Evolutionary conservation across 495 filamentous ascomycete genomes (phyloP).

Genomic region (Daldinia childiae): DNA sequence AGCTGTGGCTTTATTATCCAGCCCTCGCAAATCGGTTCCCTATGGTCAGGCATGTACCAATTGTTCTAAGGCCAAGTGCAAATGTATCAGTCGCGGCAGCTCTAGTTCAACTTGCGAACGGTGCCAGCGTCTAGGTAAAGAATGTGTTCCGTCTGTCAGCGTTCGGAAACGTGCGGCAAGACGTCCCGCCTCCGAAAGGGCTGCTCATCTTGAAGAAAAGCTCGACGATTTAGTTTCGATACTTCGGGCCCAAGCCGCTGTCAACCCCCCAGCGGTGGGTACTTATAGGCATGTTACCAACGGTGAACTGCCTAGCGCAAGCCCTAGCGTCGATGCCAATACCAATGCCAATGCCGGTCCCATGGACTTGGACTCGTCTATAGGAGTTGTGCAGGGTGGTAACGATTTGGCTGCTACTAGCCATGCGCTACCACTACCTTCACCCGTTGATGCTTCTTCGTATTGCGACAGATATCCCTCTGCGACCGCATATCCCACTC

Average conservation of each 20-base stretch:
- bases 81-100: conserved; percentile 56
- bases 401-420: conserved; percentile 5
- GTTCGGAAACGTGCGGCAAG: conserved; percentile 49
- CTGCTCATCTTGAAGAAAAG: conserved; percentile 58
- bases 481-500: conserved; percentile 37
- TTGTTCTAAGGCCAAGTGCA: conserved; percentile 66
- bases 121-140: conserved; percentile 57
- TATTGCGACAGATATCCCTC: conserved; percentile 19
- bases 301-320: conserved; percentile 16
- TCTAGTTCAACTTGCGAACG: conserved; percentile 59
- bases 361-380: conserved; percentile 24
- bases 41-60: conserved; percentile 64
- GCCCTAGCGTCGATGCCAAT: conserved; percentile 6
- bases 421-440: conserved; percentile 21
- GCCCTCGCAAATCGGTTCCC: conserved; percentile 37
- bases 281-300: conserved; percentile 14
- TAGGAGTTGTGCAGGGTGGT: conserved; percentile 6
- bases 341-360: background rate
- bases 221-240: conserved; percentile 57
- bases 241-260: conserved; percentile 48
- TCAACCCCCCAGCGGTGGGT: conserved; percentile 14
- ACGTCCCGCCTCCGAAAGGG: conserved; percentile 44
- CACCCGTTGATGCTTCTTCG: conserved; percentile 3
- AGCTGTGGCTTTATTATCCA: background rate
- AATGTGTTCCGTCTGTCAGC: conserved; percentile 53